Conservation (phyloP, 371 early-diverging fungal genomes). For the Gilbertella persicaria region DNA sequence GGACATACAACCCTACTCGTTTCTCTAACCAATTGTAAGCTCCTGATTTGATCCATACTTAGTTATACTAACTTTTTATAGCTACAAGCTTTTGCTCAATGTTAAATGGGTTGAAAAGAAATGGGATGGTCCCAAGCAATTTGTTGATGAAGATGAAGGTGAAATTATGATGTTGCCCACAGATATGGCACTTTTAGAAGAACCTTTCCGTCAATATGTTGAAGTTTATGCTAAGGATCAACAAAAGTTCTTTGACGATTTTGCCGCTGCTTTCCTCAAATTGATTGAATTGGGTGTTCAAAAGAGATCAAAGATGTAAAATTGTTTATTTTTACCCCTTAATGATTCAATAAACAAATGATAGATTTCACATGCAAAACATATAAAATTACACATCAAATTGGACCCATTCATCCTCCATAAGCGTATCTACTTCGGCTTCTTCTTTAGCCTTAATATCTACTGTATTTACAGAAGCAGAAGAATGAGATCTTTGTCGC, state of each 20-base stretch:
- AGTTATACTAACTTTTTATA: slow-evolving; percentile 7
- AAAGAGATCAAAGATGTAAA: slow-evolving; percentile 47
- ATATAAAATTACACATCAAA: slow-evolving; percentile 28
- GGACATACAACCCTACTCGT: slow-evolving; percentile 82
- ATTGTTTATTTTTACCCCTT: background rate
- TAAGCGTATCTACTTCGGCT: slow-evolving; percentile 34
- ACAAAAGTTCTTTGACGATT: slow-evolving; percentile 79
- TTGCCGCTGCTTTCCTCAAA: slow-evolving; percentile 77
- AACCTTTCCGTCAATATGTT: slow-evolving; percentile 73
- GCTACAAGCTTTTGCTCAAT: slow-evolving; percentile 68
- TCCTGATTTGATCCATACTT: background rate
- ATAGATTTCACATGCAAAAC: background rate
- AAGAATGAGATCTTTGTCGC: slow-evolving; percentile 10
- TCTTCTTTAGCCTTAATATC: slow-evolving; percentile 24
- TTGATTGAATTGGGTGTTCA: slow-evolving; percentile 81
- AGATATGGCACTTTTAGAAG: slow-evolving; percentile 75
- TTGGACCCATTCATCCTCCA: slow-evolving; percentile 39
- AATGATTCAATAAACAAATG: background rate
- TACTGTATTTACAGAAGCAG: slow-evolving; percentile 7
- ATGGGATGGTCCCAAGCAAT: slow-evolving; percentile 79
- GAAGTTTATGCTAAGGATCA: slow-evolving; percentile 80
- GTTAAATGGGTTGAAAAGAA: slow-evolving; percentile 71
- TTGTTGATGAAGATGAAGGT: slow-evolving; percentile 64
- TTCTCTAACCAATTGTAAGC: slow-evolving; percentile 82
- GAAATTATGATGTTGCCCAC: slow-evolving; percentile 89